Conservation (phyloP, 176 grass and related monocot species). For the Rhipidocladum racemiflorum region DNA sequence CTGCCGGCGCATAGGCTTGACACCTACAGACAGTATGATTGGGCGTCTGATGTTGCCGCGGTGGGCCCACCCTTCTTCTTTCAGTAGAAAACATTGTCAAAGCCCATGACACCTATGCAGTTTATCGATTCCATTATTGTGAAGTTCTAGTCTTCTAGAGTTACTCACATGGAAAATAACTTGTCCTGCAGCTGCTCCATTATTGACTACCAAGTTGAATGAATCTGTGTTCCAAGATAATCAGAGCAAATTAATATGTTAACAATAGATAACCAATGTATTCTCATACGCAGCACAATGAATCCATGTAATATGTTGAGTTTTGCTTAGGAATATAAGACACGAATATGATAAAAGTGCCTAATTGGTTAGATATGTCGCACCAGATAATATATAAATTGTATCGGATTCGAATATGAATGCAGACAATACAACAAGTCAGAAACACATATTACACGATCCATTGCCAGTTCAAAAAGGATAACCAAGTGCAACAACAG, state of each 20-base stretch:
- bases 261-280: neutral
- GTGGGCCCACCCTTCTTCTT: too few species aligned
- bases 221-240: conserved; percentile 47
- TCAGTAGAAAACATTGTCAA: too few species aligned
- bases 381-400: neutral
- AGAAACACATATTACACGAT: neutral
- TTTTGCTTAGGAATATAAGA: neutral
- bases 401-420: neutral
- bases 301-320: neutral
- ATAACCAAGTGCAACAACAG: neutral
- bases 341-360: too few species aligned
- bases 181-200: conserved; percentile 81
- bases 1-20: too few species aligned
- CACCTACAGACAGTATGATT: too few species aligned
- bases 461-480: neutral
- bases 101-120: too few species aligned
- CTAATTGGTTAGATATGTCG: neutral
- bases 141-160: neutral
- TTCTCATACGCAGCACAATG: neutral
- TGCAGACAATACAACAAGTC: neutral
- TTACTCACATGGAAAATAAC: conserved; percentile 83
- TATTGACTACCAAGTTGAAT: conserved; percentile 88
- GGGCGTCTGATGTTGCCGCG: too few species aligned
- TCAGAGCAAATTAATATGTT: conserved; percentile 1
- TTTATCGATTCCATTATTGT: neutral